These are phyloP conservation scores for Fagus crenata DNA, from an alignment of 306 rosid genomes.

Conservation along the genomic window DNA sequence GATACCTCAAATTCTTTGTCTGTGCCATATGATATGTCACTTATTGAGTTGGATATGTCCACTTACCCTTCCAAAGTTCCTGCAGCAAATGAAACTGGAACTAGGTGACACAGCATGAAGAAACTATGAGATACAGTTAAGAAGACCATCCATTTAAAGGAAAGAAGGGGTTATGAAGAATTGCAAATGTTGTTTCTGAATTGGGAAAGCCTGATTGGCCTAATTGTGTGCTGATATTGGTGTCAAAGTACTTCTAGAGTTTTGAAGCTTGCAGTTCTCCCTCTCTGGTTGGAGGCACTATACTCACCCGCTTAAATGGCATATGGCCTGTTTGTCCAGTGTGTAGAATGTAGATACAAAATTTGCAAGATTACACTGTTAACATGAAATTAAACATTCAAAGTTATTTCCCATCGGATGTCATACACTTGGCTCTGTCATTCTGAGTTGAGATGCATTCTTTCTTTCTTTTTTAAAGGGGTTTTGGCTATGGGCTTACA, in stretches of 20 bases:
- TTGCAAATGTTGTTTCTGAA: constrained; percentile 22
- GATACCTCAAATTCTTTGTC: constrained; percentile 57
- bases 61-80: constrained; percentile 78
- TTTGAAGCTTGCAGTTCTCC: background rate
- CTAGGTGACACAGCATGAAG: constrained; percentile 40
- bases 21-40: constrained; percentile 71
- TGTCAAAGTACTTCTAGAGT: constrained; percentile 28
- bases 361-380: constrained; percentile 34
- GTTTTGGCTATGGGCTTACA: background rate
- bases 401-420: constrained; percentile 19
- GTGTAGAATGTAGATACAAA: constrained; percentile 63
- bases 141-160: constrained; percentile 26
- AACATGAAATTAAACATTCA: constrained; percentile 20
- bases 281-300: constrained; percentile 31
- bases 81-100: constrained; percentile 54
- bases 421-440: background rate
- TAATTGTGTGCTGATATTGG: constrained; percentile 28
- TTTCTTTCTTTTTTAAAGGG: background rate
- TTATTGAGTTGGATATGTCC: constrained; percentile 78
- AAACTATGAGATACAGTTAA: constrained; percentile 28
- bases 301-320: constrained; percentile 39
- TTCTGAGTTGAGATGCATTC: background rate
- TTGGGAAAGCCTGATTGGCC: constrained; percentile 34
- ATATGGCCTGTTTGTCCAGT: constrained; percentile 42
- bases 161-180: constrained; percentile 25